Base-by-base conservation (phyloP, 2,329 filamentous ascomycete genomes). In the Colletotrichum spaethianum region DNA sequence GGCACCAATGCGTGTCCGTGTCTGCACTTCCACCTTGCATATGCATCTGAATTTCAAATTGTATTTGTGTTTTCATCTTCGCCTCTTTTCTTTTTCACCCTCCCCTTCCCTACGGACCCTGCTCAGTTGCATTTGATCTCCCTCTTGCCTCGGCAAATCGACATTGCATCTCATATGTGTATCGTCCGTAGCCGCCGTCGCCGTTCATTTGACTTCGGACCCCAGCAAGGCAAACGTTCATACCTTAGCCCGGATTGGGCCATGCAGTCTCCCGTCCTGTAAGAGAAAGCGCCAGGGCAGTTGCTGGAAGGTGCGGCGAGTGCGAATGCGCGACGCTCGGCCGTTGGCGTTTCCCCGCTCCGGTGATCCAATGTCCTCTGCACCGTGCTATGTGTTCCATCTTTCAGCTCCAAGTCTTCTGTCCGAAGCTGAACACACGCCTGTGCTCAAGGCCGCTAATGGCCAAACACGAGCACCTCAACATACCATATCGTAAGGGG, bases 261-360 rank as follows among this genome's bases (percentile, higher is more conserved):
- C 9, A 57, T 57, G 53, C 53, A 38, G 12, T 26, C 33, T 40
- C 33, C 53, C 53, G 33, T 33, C 33, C n/a, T 38, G 33, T 36
- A 38, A 38, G 20, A 38, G 20, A 18, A 57, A 33, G 6, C 16
- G 53, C 53, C 12, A 40, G 53, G 33, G 14, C 53, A 38, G 31
- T 23, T 56, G n/a, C 33, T 59, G 38, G 26, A 28, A 60, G 60
- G 63, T 65, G 61, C 67, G 61, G 56, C 56, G 56, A 52, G 56
- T 65, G 67, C 67, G 67, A 55, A 31, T 59, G 44, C 44, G 57
- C 61, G 26, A 46, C 61, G 38, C 56, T 60, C 56, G 40, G 40
- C 56, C 40, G 38, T 18, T 62, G 44, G 23, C 52, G 20, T 36
- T 56, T 56, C 9, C 56, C 20, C 14, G 42, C 28, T 44, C 26